Percentiles rank a stretch among this genome's conserved stretches.
Conservation (phyloP, 192 early-diverging fungal genomes). For the Obelidium mucronatum region DNA sequence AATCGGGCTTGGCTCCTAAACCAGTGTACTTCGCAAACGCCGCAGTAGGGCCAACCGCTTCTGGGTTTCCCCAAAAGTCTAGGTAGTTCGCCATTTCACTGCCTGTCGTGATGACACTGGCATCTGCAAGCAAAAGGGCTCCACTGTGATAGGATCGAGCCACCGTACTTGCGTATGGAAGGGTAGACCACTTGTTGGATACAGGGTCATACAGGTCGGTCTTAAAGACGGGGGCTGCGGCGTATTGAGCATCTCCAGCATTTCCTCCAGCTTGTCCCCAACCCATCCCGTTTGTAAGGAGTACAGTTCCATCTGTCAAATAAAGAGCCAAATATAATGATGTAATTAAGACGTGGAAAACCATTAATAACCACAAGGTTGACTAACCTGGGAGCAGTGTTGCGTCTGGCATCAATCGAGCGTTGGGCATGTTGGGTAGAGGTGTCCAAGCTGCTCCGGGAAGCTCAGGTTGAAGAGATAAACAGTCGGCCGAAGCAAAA, state of each 20-base stretch:
- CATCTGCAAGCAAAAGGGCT: conserved; percentile 48
- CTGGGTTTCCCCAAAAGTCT: conserved; percentile 36
- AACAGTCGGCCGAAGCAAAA: conserved; percentile 32
- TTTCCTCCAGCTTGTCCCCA: conserved; percentile 51
- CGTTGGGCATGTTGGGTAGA: neutral
- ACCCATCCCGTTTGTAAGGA: conserved; percentile 44
- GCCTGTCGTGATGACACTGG: conserved; percentile 50
- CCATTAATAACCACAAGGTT: too few relatives aligned
- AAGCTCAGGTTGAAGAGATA: conserved; percentile 38
- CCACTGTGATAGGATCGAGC: conserved; percentile 44
- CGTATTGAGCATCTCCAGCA: conserved; percentile 43
- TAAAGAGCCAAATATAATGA: too few relatives aligned
- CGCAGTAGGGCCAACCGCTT: neutral
- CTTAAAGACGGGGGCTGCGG: conserved; percentile 37
- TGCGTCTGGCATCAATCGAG: conserved; percentile 9
- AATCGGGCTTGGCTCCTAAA: neutral
- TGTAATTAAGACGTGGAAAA: too few relatives aligned
- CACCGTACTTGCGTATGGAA: conserved; percentile 16
- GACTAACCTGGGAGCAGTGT: conserved; percentile 7
- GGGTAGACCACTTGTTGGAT: conserved; percentile 21
- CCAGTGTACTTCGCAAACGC: conserved; percentile 1
- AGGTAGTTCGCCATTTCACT: conserved; percentile 53
- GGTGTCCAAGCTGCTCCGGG: conserved; percentile 27
- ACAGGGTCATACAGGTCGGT: conserved; percentile 40
- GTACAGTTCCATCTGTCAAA: conserved; percentile 50